These are phyloP conservation scores for Inonotus hispidus DNA, from an alignment of 1,284 basidiomycete genomes.

Conservation along the genomic window DNA sequence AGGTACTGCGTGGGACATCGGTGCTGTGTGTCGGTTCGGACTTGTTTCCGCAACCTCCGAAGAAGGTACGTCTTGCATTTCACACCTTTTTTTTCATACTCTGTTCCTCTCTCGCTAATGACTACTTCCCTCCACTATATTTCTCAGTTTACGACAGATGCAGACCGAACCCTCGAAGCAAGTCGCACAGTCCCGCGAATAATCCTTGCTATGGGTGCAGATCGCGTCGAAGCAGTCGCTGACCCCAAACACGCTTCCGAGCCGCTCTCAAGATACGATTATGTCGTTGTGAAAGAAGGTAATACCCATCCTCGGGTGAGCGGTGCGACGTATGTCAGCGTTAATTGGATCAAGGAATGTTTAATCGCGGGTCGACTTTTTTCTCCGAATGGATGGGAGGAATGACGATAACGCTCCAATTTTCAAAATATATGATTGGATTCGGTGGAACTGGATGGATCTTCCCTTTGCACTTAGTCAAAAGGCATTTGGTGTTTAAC, in stretches of 20 bases:
- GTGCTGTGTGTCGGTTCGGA: slow-evolving; percentile 54
- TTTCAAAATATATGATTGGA: not conserved
- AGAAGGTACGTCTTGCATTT: slow-evolving; percentile 31
- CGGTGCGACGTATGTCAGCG: slow-evolving; percentile 38
- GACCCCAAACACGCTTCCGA: slow-evolving; percentile 33
- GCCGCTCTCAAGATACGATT: slow-evolving; percentile 44
- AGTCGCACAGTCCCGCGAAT: slow-evolving; percentile 42
- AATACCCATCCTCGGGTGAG: slow-evolving; percentile 25
- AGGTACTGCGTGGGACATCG: slow-evolving; percentile 45
- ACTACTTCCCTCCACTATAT: not conserved
- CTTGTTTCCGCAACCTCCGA: slow-evolving; percentile 42
- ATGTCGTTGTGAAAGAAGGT: slow-evolving; percentile 58
- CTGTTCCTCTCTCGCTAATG: not conserved
- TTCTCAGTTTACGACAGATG: not conserved
- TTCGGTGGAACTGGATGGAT: not conserved
- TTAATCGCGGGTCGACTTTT: slow-evolving; percentile 55
- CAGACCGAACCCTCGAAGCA: slow-evolving; percentile 6
- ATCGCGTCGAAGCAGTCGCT: slow-evolving; percentile 52
- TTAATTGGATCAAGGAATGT: slow-evolving; percentile 80
- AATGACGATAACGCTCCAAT: not conserved
- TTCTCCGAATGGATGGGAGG: slow-evolving; percentile 22
- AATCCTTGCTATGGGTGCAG: slow-evolving; percentile 70
- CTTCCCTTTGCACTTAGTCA: not conserved
- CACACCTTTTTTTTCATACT: not conserved
- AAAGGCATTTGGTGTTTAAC: not conserved